Percentiles rank a stretch among this genome's conserved stretches.
Evolutionary conservation across 129 eudicot genomes (phyloP).

Genomic region (Helianthus tuberosus): DNA sequence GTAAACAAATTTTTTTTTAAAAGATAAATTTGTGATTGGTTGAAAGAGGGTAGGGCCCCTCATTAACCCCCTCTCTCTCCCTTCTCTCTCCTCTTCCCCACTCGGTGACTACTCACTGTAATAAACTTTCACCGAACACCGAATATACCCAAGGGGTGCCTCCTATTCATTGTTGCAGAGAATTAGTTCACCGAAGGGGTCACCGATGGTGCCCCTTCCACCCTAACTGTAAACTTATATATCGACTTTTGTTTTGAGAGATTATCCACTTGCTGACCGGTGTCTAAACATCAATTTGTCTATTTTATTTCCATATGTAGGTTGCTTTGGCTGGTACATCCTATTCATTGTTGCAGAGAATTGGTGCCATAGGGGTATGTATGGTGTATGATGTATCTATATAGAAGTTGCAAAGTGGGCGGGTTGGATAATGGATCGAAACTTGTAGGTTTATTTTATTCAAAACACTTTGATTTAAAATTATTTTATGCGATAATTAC

Average conservation of each 20-base stretch:
- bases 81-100: too few relatives aligned
- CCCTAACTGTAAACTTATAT: background rate
- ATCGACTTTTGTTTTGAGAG: background rate
- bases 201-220: too few relatives aligned
- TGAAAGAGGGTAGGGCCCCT: too few relatives aligned
- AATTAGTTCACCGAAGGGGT: too few relatives aligned
- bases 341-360: conserved; percentile 77
- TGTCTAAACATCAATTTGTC: conserved; percentile 5
- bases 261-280: background rate
- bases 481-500: background rate
- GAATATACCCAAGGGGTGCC: too few relatives aligned
- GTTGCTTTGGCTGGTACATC: conserved; percentile 83
- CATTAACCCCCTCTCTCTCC: too few relatives aligned
- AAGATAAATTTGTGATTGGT: too few relatives aligned
- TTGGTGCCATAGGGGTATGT: conserved; percentile 77
- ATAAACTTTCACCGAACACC: too few relatives aligned
- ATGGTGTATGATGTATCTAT: conserved; percentile 7
- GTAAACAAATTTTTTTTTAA: too few relatives aligned
- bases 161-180: too few relatives aligned
- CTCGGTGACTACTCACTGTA: too few relatives aligned
- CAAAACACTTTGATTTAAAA: background rate
- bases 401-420: background rate
- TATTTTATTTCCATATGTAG: conserved; percentile 35
- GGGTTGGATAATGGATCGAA: background rate
- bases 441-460: too few relatives aligned